A percentile compares a stretch with the other conserved stretches of the same genome.
phyloP scores from a whole-genome alignment of 2,329 filamentous ascomycete species.

The Alternaria ethzedia region DNA sequence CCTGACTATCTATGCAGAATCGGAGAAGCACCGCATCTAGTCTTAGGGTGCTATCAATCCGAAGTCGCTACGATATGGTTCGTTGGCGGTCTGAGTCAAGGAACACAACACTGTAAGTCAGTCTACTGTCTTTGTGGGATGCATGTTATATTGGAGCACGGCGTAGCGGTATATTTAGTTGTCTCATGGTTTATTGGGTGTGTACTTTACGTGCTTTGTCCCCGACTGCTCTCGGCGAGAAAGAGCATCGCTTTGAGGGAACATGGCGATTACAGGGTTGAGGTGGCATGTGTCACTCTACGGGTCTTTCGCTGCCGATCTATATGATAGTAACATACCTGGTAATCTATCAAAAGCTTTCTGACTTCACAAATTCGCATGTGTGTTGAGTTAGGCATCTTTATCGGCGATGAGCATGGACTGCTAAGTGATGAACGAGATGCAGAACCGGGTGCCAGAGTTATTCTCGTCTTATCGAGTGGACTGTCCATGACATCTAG shows the following conservation, averaged over 20 bases:
- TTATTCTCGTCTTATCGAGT: not conserved
- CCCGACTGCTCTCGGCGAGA: not conserved
- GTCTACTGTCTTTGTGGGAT: slow-evolving; percentile 1
- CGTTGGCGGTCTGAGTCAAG: not conserved
- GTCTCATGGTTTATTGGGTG: not conserved
- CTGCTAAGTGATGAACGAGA: not conserved
- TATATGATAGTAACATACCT: slow-evolving; percentile 10
- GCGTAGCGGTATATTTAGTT: slow-evolving; percentile 12
- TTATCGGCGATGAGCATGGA: not conserved
- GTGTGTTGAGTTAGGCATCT: not conserved
- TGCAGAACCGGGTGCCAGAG: not conserved
- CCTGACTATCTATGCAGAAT: slow-evolving; percentile 60
- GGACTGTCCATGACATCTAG: not conserved
- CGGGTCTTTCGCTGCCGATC: not conserved
- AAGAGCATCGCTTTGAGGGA: not conserved
- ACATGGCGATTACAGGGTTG: not conserved
- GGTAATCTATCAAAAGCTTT: slow-evolving; percentile 16
- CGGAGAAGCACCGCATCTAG: slow-evolving; percentile 76
- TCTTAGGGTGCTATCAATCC: not conserved
- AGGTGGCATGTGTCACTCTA: not conserved
- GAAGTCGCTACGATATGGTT: not conserved
- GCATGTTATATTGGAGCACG: slow-evolving; percentile 16
- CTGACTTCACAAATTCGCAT: not conserved
- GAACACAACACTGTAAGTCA: not conserved
- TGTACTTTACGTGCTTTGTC: slow-evolving; percentile 3